Base-by-base conservation (phyloP, 805 yeast species). In the Wickerhamiella parazyma region DNA sequence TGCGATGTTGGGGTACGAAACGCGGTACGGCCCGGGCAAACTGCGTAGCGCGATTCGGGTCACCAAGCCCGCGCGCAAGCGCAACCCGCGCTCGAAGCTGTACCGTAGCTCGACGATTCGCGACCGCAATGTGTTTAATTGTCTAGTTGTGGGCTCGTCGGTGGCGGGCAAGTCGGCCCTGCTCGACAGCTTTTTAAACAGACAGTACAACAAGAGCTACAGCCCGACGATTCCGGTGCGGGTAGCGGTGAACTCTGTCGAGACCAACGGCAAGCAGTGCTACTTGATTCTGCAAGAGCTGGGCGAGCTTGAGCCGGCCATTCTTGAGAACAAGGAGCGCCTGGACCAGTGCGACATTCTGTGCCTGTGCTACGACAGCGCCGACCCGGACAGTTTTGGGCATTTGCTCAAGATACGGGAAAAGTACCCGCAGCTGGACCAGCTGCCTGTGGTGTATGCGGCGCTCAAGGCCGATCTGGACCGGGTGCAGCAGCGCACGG, bases 381-480 rank as follows among this genome's bases (percentile, higher is more conserved):
- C 95, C 0, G 96, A 91, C 56, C 96, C 99, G 0, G 94, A 89
- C 44, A 83, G 94, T 35, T 91, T 91, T 59, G 82, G 86, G 43
- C 76, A 82, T 56, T 63, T 87, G 42, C 79, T 81, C 21, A 80
- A 80, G 16, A 58, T 87, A n/a, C 64, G 86, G 11, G 65, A 70
- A 24, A 69, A 66, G 49, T 76, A 80, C 54, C 72, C 76, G 1
- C 64, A 67, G 25, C 62, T 79, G 16, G 73, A 78, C 51, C 70
- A 71, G 42, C 63, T 91, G 2, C 99, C 99, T 0, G 72, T 80
- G 3, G 77, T 91, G 0, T 83, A 79, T 55, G 96, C 87, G 1
- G 98, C 95, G 0, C 65, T 87, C 28, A 91, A 91, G 56, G 97
- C 98, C 0, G 99, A 91, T 61, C 66, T 85, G 29, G 99, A 91